Conservation (phyloP, 495 filamentous ascomycete genomes). For the Talaromyces nanjingensis region DNA sequence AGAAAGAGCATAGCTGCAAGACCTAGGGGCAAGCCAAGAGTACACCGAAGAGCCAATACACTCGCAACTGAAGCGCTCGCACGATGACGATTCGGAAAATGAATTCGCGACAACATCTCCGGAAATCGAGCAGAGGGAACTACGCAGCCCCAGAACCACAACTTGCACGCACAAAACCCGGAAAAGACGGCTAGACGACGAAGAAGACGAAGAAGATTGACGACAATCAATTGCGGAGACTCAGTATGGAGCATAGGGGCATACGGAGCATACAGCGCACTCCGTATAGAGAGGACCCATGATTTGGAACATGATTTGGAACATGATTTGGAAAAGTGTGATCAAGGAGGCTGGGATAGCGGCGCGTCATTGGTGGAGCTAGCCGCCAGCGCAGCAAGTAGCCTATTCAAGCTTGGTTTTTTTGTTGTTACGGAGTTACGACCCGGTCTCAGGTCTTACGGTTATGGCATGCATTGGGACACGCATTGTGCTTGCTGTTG, state of each 20-base stretch:
- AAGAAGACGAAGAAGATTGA: background rate
- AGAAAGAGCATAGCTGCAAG: background rate
- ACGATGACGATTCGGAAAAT: background rate
- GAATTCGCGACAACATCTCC: background rate
- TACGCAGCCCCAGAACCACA: background rate
- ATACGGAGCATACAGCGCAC: background rate
- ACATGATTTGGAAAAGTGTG: background rate
- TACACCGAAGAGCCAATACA: background rate
- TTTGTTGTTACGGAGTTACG: background rate
- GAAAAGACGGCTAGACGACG: background rate
- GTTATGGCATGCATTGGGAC: background rate
- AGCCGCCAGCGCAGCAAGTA: background rate
- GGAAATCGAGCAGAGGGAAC: background rate
- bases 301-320: background rate
- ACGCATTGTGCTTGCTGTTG: background rate
- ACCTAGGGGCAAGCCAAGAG: background rate
- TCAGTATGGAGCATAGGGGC: no score
- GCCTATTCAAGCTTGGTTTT: background rate
- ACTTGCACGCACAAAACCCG: background rate
- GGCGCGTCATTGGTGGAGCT: background rate
- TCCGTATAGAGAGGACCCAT: background rate
- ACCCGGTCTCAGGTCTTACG: background rate
- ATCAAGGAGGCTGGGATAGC: slow-evolving; percentile 3
- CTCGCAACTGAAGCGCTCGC: background rate
- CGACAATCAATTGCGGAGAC: background rate